phyloP scores from a whole-genome alignment of 169 alveolate species.

The Plasmodium sp. region DNA sequence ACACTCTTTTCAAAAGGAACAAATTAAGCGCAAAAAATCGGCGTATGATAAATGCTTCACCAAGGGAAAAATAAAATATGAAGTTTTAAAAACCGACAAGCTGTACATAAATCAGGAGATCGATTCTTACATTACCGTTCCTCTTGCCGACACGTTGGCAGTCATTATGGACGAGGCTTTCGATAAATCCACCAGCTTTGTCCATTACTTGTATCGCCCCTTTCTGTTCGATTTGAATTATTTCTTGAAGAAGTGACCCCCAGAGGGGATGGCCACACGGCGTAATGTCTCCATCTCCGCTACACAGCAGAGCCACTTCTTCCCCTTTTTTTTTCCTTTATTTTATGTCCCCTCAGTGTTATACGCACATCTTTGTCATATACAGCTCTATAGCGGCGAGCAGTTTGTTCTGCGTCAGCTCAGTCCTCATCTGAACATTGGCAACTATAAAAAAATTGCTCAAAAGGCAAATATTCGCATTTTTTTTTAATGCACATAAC shows the following conservation, averaged over 20 bases:
- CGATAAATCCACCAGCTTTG: slow-evolving; percentile 64
- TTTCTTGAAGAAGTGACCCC: slow-evolving; percentile 50
- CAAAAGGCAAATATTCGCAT: background rate
- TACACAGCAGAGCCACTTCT: background rate
- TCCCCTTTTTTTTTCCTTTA: background rate
- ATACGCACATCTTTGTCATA: background rate
- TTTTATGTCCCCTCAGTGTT: background rate
- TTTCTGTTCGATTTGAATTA: slow-evolving; percentile 46
- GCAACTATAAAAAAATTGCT: background rate
- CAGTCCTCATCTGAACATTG: background rate
- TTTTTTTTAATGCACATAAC: background rate
- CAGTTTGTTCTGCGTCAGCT: background rate
- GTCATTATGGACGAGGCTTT: slow-evolving; percentile 36
- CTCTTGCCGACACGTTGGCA: slow-evolving; percentile 5
- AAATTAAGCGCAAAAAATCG: slow-evolving; percentile 17
- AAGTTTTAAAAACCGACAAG: slow-evolving; percentile 42
- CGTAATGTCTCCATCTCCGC: background rate
- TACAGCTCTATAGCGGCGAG: background rate
- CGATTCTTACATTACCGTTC: slow-evolving; percentile 45
- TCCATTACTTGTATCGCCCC: slow-evolving; percentile 39
- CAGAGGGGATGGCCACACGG: background rate
- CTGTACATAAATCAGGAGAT: slow-evolving; percentile 32
- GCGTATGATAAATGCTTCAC: slow-evolving; percentile 16
- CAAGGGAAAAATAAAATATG: slow-evolving; percentile 11
- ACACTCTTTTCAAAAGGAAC: slow-evolving; percentile 59